A percentile compares a stretch with the other conserved stretches of the same genome.
phyloP scores from a whole-genome alignment of 306 rosid genomes.

The Mimosa pudica region DNA sequence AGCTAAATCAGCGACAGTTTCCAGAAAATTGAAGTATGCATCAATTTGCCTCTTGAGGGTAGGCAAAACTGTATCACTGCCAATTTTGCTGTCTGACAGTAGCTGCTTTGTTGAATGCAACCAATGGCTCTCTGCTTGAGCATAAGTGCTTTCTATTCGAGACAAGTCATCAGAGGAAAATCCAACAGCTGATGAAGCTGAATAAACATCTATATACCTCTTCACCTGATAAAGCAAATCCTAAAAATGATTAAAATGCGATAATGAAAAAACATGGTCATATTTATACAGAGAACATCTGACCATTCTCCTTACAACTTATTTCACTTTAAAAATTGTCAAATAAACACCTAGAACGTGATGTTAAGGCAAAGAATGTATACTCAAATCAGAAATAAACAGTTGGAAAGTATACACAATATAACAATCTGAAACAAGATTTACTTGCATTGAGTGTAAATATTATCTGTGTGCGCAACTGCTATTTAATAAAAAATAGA shows the following conservation, averaged over 20 bases:
- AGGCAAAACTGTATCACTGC: slow-evolving; percentile 47
- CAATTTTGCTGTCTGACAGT: slow-evolving; percentile 40
- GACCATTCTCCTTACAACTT: not conserved
- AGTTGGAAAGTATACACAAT: slow-evolving; percentile 22
- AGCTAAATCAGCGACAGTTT: slow-evolving; percentile 80
- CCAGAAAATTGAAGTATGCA: slow-evolving; percentile 63
- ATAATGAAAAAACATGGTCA: not conserved
- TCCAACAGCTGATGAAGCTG: slow-evolving; percentile 85
- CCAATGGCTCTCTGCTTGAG: slow-evolving; percentile 73
- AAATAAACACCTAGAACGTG: slow-evolving; percentile 27
- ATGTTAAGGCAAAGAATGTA: slow-evolving; percentile 22
- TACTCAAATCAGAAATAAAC: slow-evolving; percentile 20
- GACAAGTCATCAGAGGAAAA: slow-evolving; percentile 82
- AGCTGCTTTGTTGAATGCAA: slow-evolving; percentile 51
- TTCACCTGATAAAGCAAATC: slow-evolving; percentile 63
- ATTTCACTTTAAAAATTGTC: slow-evolving; percentile 22
- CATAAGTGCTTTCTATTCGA: slow-evolving; percentile 57
- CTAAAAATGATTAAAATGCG: slow-evolving; percentile 33
- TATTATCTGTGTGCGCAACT: not conserved
- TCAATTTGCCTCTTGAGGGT: slow-evolving; percentile 70
- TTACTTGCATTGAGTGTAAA: not conserved
- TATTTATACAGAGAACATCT: not conserved
- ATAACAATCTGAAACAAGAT: slow-evolving; percentile 12
- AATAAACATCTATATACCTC: slow-evolving; percentile 87
- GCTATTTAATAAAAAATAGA: slow-evolving; percentile 14